Evolutionary conservation across 169 alveolate genomes (phyloP).

Genomic region (Plasmodium relictum): DNA sequence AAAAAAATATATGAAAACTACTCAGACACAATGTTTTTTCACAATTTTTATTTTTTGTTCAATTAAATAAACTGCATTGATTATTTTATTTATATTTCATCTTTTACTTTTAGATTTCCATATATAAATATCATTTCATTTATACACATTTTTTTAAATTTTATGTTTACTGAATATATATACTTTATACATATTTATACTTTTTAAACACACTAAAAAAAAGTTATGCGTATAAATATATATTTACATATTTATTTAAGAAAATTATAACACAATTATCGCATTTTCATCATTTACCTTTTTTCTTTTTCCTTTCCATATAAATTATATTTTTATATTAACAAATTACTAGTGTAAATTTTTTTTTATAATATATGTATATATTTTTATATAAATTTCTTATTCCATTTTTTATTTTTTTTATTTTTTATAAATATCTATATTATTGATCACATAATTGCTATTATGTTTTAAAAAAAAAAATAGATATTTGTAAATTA

Average conservation of each 20-base stretch:
- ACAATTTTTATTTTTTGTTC: conserved; percentile 3
- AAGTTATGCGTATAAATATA: neutral
- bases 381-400: neutral
- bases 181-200: conserved; percentile 2
- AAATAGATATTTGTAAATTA: neutral
- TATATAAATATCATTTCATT: neutral
- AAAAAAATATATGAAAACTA: conserved; percentile 2
- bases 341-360: conserved; percentile 41
- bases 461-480: neutral
- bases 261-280: neutral
- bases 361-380: neutral
- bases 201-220: neutral
- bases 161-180: neutral
- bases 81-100: neutral
- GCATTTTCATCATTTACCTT: neutral
- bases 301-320: neutral
- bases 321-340: neutral
- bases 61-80: conserved; percentile 12
- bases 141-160: neutral
- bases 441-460: neutral
- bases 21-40: conserved; percentile 4
- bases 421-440: neutral
- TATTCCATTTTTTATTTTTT: neutral
- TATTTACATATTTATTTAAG: neutral
- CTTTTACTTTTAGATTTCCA: neutral